Evolutionary conservation across 1,284 basidiomycete genomes (phyloP).

Genomic region (Rugosomyces carneus): DNA sequence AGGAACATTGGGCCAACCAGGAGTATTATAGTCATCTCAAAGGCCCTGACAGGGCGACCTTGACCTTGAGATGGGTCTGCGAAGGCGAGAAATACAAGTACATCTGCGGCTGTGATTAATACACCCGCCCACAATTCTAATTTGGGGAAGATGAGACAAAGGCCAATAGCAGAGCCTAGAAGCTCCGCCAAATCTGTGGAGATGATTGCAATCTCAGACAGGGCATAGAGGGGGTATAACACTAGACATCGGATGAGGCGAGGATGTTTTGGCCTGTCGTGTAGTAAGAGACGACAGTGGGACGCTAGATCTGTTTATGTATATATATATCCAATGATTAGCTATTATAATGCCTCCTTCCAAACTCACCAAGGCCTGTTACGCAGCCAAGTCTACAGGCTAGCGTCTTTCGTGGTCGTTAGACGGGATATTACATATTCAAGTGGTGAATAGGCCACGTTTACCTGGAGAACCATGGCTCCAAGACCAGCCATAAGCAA

Average conservation of each 20-base stretch:
- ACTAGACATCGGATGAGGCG: conserved; percentile 49
- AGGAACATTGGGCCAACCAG: conserved; percentile 36
- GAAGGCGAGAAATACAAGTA: conserved; percentile 62
- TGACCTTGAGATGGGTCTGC: conserved; percentile 43
- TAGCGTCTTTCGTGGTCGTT: conserved; percentile 33
- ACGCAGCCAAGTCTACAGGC: conserved; percentile 56
- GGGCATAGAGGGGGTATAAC: conserved; percentile 57
- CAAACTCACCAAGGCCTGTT: conserved; percentile 48
- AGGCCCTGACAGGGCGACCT: conserved; percentile 48
- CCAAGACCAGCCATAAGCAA: conserved; percentile 72
- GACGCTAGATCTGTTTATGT: conserved; percentile 47
- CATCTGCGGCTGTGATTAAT: conserved; percentile 73
- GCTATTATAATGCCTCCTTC: background rate
- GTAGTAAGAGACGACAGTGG: conserved; percentile 62
- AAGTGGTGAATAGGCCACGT: background rate
- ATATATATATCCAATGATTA: background rate
- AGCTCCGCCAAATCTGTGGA: conserved; percentile 68
- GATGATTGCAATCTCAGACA: conserved; percentile 74
- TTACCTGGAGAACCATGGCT: conserved; percentile 63
- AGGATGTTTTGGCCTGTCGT: conserved; percentile 52
- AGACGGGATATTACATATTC: background rate
- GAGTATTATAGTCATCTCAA: conserved; percentile 75
- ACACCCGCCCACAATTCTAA: conserved; percentile 73
- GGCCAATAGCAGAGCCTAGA: conserved; percentile 40
- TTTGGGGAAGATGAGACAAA: conserved; percentile 71